phyloP scores from a whole-genome alignment of 2,329 filamentous ascomycete species.

The Lachnellula willkommii region DNA sequence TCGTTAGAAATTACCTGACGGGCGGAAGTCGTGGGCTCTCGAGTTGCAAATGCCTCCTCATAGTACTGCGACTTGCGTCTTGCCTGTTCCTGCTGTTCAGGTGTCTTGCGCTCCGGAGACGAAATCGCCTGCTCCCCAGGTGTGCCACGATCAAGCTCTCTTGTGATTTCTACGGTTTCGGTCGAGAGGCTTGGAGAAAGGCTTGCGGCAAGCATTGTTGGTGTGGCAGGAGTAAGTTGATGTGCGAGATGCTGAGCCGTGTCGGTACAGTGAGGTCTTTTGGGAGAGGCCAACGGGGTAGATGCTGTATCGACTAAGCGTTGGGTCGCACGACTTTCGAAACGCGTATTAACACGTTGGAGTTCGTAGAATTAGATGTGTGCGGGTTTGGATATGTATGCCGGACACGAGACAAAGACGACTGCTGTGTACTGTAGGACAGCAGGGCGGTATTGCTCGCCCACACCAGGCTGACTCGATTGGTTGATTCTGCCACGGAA shows the following conservation, averaged over 20 bases:
- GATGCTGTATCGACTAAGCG: not conserved
- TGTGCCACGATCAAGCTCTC: conserved; percentile 25
- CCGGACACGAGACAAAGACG: too few relatives aligned
- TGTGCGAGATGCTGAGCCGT: conserved; percentile 1
- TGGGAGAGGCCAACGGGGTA: not conserved
- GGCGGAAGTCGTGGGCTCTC: conserved; percentile 26
- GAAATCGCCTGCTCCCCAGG: conserved; percentile 27
- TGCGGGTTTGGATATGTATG: too few relatives aligned
- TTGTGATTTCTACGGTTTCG: conserved; percentile 24
- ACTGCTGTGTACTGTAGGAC: too few relatives aligned
- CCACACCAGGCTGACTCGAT: too few relatives aligned
- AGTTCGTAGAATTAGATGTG: too few relatives aligned
- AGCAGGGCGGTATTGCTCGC: too few relatives aligned
- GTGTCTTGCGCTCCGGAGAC: conserved; percentile 21
- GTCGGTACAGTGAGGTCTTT: not conserved
- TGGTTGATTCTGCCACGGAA: too few relatives aligned
- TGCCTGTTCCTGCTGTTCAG: conserved; percentile 25
- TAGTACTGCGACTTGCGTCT: conserved; percentile 32
- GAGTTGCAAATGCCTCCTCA: conserved; percentile 31
- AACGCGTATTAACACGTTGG: too few relatives aligned
- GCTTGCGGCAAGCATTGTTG: conserved; percentile 19
- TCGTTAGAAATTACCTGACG: conserved; percentile 28
- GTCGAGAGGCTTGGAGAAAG: conserved; percentile 13
- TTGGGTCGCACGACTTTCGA: too few relatives aligned
- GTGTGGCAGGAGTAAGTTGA: conserved; percentile 26